Base-by-base conservation (phyloP, 805 yeast genomes). In the Metschnikowia santaceciliae region DNA sequence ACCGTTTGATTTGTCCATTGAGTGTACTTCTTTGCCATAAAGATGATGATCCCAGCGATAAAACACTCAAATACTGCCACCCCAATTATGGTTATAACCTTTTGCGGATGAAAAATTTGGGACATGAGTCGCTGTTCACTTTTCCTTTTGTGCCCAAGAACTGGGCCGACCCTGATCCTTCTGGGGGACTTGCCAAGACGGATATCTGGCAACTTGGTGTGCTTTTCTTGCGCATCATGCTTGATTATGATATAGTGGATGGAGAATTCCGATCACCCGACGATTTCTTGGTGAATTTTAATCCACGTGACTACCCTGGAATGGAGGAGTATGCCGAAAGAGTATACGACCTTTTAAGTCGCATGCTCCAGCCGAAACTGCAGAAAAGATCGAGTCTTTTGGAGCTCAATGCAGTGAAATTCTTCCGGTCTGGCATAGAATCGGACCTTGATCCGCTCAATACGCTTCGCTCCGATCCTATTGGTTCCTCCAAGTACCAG, bases 151-250 rank as follows among this genome's bases (percentile, higher is more conserved):
- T 62, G 30, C 74, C 71, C 48, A 64, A 47, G 51, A 62, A 45
- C 32, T 91, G 97, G 97, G 70, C 66, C 11, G 95, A 97, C 0
- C 97, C 98, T 0, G 97, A 91, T 64, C 56, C 84, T 6, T 52
- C 65, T 14, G 62, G 61, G 60, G 35, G 64, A 61, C 14, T 50
- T 84, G 87, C 13, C 85, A 85, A 90, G 65, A 84, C 97, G 0
- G 99, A 94, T 70, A 86, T 94, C 8, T 94, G 98, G 98, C 88
- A 88, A 61, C 69, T 90, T 37, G 99, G 97, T 6, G 88, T 88
- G 0, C 65, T 87, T 6, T 84, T 92, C 57, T 51, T 68, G 51
- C 57, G 71, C 26, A 59, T 74, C 3, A 72, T 74, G 75, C 50
- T 71, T 10, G 67, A 66, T 36, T 75, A 83, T 15, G 82, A 86